Evolutionary conservation across 2,329 filamentous ascomycete species (phyloP), one percentile per base, ranked within the genome.

Genomic region (Verticillium nubilum): DNA sequence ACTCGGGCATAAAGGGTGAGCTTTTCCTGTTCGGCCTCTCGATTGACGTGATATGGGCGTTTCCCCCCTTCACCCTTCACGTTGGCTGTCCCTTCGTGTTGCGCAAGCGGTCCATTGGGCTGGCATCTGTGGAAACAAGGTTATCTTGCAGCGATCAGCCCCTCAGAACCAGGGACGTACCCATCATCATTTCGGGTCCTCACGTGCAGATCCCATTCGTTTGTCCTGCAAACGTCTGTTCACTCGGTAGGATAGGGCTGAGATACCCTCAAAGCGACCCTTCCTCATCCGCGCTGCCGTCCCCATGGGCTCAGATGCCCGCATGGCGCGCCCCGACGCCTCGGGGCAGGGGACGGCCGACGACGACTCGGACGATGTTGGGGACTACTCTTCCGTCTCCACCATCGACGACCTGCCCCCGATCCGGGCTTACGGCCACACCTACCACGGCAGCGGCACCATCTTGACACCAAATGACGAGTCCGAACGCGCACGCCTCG

Each of bases 381-480:
- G 58, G 29, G 67, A 73, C 57, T 74, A 70, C 62, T 63, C 62
- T 28, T 71, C 73, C 50, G 71, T 72, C 47, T 73, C 73, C 1
- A 58, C 61, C 31, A 68, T 69, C 52, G 71, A 73, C 53, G 64
- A 67, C 2, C 62, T 72, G 10, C 69, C 71, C 35, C 67, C 69
- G 33, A 73, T 75, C 25, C 67, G 61, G 60, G 70, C 68, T 52
- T 73, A 72, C 60, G 72, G 68, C 7, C 73, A 73, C 57, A 68
- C 66, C n/a, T 75, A 74, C 60, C 71, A 75, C 54, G 72, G 70
- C 25, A 73, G 72, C 1, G 73, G 71, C 7, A 65, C 67, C 6
- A 53, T 75, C 2, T 63, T 73, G 13, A 68, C 67, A 1, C 72
- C 73, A 35, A 73, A 74, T 60, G 73, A 74, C 58, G 65, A 66